phyloP scores from a whole-genome alignment of 768 basidiomycete genomes.

The Podaxis sp. region DNA sequence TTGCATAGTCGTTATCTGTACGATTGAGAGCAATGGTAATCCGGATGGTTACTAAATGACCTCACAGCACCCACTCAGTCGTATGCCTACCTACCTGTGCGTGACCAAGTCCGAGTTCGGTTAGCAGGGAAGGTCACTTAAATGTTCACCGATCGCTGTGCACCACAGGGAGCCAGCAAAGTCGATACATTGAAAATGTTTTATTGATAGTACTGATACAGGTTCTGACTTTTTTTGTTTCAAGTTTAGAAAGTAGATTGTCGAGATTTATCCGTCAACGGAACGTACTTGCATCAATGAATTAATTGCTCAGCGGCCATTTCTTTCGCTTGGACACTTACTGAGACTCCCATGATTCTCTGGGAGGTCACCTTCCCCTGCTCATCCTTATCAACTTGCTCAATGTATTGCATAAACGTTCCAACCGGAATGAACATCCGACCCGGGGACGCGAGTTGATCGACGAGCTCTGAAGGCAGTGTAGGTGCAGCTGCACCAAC shows the following conservation, averaged over 20 bases:
- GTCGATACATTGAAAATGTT: no score
- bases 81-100: no score
- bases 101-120: no score
- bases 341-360: slow-evolving; percentile 78
- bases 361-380: slow-evolving; percentile 63
- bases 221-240: not conserved
- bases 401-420: slow-evolving; percentile 52
- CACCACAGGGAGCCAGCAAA: no score
- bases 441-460: slow-evolving; percentile 74
- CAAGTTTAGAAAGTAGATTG: not conserved
- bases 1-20: no score
- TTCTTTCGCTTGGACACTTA: slow-evolving; percentile 35
- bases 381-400: slow-evolving; percentile 77
- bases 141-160: no score
- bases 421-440: slow-evolving; percentile 95
- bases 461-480: slow-evolving; percentile 67
- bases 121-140: no score
- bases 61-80: no score
- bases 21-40: no score
- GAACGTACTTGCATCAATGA: slow-evolving; percentile 15
- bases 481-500: slow-evolving; percentile 89
- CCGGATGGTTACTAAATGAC: no score
- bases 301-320: not conserved
- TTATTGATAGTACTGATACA: no score
- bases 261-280: slow-evolving; percentile 17